A percentile compares a stretch with the other conserved stretches of the same genome.
These are phyloP conservation scores for Arthrinium phaeospermum DNA, from an alignment of 2,329 filamentous ascomycete genomes.

Conservation along the genomic window DNA sequence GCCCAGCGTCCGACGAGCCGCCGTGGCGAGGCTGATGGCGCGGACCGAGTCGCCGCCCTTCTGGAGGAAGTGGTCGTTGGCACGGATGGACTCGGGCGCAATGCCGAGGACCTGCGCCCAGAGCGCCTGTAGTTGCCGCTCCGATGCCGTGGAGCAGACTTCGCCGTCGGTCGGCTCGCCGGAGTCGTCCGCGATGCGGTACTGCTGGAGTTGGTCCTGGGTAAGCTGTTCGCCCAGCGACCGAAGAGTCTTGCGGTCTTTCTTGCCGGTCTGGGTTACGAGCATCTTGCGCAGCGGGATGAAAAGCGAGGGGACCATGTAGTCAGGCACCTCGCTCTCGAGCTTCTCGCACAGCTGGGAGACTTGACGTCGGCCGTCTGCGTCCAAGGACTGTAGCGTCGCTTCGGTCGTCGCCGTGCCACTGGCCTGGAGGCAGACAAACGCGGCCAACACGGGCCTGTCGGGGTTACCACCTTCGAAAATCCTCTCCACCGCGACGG, in stretches of 20 bases:
- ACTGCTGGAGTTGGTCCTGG: background rate
- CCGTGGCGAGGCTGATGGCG: conserved; percentile 56
- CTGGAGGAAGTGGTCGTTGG: conserved; percentile 39
- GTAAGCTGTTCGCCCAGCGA: background rate
- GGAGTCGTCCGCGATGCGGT: no score
- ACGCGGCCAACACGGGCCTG: conserved; percentile 50
- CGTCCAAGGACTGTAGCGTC: conserved; percentile 41
- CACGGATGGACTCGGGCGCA: conserved; percentile 29
- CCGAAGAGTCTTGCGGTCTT: conserved; percentile 43
- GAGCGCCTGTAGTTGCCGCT: background rate
- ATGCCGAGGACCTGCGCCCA: background rate
- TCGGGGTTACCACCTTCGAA: conserved; percentile 41
- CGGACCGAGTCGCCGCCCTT: conserved; percentile 52
- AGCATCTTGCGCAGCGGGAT: conserved; percentile 55
- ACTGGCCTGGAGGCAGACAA: conserved; percentile 45
- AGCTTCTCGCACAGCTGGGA: conserved; percentile 31
- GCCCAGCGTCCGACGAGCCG: conserved; percentile 42
- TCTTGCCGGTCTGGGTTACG: conserved; percentile 55
- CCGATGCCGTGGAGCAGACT: background rate
- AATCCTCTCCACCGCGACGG: conserved; percentile 54
- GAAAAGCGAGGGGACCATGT: conserved; percentile 53
- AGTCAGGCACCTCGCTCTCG: conserved; percentile 42
- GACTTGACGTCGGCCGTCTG: no score
- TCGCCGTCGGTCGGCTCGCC: no score
- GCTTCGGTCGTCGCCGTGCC: conserved; percentile 46